Evolutionary conservation across 2,329 filamentous ascomycete genomes (phyloP).

Genomic region (Sodiomyces alkalinus): DNA sequence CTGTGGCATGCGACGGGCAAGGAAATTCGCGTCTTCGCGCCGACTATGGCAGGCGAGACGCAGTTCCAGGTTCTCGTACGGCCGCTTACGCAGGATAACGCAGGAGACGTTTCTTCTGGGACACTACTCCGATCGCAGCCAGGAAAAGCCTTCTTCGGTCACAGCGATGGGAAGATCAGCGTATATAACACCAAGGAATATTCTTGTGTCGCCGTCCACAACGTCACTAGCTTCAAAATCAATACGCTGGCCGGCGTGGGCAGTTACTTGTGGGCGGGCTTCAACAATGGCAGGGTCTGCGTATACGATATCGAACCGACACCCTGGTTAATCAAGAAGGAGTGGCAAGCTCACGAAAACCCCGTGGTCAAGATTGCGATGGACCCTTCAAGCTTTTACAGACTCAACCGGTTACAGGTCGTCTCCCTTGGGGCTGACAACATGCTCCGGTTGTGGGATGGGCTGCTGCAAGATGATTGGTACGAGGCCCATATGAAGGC

Average conservation of each 20-base stretch:
- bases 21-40: slow-evolving; percentile 71
- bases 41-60: slow-evolving; percentile 48
- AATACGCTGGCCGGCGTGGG: slow-evolving; percentile 73
- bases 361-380: slow-evolving; percentile 64
- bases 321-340: slow-evolving; percentile 87
- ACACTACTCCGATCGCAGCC: slow-evolving; percentile 59
- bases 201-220: slow-evolving; percentile 64
- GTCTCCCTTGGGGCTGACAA: slow-evolving; percentile 80
- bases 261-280: slow-evolving; percentile 78
- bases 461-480: slow-evolving; percentile 85
- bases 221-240: slow-evolving; percentile 88
- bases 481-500: slow-evolving; percentile 81
- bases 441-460: slow-evolving; percentile 77
- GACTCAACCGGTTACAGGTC: slow-evolving; percentile 69
- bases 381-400: slow-evolving; percentile 74
- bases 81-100: slow-evolving; percentile 54
- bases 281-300: slow-evolving; percentile 85
- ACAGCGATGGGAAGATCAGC: slow-evolving; percentile 84
- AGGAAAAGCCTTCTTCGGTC: slow-evolving; percentile 76
- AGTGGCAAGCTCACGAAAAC: slow-evolving; percentile 83
- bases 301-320: slow-evolving; percentile 72
- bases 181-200: slow-evolving; percentile 75
- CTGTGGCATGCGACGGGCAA: slow-evolving; percentile 84
- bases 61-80: slow-evolving; percentile 63
- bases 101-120: slow-evolving; percentile 79